phyloP scores from a whole-genome alignment of 225 moss, liverwort and hornwort species.

The Asterella californica region DNA sequence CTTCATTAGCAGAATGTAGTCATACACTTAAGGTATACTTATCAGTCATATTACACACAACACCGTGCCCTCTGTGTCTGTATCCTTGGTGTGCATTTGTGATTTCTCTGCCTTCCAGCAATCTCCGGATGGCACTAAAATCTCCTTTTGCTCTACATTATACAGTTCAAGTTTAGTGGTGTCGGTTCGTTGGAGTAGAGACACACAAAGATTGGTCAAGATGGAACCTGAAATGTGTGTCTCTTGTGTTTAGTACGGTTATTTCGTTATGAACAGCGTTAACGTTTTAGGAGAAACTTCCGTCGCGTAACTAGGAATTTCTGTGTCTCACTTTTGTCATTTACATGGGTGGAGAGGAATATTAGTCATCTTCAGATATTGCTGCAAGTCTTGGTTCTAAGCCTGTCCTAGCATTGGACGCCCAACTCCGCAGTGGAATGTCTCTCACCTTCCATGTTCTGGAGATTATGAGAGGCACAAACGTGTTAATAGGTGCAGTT shows the following conservation, averaged over 20 bases:
- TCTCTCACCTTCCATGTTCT: neutral
- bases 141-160: neutral
- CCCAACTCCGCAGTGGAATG: neutral
- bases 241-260: too few relatives aligned
- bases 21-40: constrained; percentile 31
- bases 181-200: neutral
- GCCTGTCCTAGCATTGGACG: neutral
- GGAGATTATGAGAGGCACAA: neutral
- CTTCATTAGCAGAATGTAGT: constrained; percentile 32
- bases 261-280: too few relatives aligned
- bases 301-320: neutral
- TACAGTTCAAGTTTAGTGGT: neutral
- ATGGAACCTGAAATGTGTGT: neutral
- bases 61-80: neutral
- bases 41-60: constrained; percentile 22
- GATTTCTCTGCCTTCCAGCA: neutral
- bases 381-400: neutral
- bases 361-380: neutral
- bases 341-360: neutral
- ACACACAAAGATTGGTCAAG: neutral
- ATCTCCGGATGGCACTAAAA: neutral
- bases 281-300: neutral
- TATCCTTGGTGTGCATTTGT: neutral
- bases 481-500: neutral
- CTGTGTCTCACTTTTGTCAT: neutral